A percentile compares a stretch with the other conserved stretches of the same genome.
These are phyloP conservation scores for Canavalia ensiformis DNA, from an alignment of 306 rosid species.

Conservation along the genomic window DNA sequence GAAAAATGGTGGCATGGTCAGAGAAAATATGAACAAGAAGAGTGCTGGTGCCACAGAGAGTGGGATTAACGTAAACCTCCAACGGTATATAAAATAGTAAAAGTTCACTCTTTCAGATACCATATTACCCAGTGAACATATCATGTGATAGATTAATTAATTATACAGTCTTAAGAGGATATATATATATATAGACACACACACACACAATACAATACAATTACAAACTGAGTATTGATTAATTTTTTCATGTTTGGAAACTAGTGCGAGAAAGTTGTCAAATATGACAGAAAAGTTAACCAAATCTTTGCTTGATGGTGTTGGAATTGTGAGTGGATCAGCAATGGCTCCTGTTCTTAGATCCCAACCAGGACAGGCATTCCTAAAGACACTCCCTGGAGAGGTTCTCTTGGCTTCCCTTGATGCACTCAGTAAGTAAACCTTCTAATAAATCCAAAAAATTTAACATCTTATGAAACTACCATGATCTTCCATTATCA, in stretches of 20 bases:
- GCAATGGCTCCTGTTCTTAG: conserved; percentile 77
- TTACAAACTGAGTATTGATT: conserved; percentile 2
- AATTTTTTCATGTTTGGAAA: conserved; percentile 26
- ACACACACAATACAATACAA: neutral
- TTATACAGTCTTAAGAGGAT: neutral
- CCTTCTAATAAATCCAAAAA: neutral
- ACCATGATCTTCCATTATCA: neutral
- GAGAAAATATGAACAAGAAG: conserved; percentile 42
- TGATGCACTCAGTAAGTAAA: conserved; percentile 91
- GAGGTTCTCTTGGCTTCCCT: conserved; percentile 91
- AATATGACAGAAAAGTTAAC: conserved; percentile 83
- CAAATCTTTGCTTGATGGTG: conserved; percentile 81
- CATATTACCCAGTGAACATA: neutral
- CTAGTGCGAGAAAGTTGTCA: conserved; percentile 74
- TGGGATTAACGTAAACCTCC: conserved; percentile 62
- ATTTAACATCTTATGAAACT: neutral
- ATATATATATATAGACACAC: too few relatives aligned
- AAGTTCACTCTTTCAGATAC: neutral
- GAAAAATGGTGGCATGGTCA: conserved; percentile 44
- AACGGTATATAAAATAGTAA: conserved; percentile 59
- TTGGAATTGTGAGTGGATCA: conserved; percentile 83
- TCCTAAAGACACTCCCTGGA: conserved; percentile 84
- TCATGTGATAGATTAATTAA: neutral
- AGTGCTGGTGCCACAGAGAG: conserved; percentile 41
- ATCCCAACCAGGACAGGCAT: conserved; percentile 83